A percentile compares a stretch with the other conserved stretches of the same genome.
Conservation (phyloP, 768 basidiomycete genomes). For the Serendipita vermifera region DNA sequence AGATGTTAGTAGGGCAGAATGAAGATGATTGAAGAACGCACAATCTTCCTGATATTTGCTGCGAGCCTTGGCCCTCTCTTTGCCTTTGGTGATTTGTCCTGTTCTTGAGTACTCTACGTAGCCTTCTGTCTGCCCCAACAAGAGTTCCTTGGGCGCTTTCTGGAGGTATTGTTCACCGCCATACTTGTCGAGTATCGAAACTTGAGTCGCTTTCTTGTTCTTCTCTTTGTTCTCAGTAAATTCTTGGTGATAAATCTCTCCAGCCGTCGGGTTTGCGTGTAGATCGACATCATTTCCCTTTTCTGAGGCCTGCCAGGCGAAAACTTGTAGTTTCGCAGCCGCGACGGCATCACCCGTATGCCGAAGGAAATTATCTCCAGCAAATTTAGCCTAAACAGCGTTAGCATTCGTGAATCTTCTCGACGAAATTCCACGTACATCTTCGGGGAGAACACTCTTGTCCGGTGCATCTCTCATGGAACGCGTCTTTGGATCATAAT, state of each 20-base stretch:
- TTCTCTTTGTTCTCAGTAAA: conserved; percentile 88
- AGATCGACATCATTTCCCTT: conserved; percentile 91
- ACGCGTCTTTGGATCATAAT: conserved; percentile 98
- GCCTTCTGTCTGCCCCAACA: conserved; percentile 92
- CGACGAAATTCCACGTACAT: conserved; percentile 38
- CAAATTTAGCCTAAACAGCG: conserved; percentile 57
- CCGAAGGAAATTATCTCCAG: conserved; percentile 93
- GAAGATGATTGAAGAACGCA: conserved; percentile 28
- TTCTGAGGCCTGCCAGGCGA: conserved; percentile 92
- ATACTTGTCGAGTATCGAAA: conserved; percentile 81
- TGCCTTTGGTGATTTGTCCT: conserved; percentile 83
- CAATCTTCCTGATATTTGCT: conserved; percentile 97
- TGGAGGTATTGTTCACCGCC: conserved; percentile 90
- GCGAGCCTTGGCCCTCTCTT: conserved; percentile 70
- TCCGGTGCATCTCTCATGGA: conserved; percentile 97
- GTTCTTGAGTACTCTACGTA: conserved; percentile 95
- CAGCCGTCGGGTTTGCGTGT: conserved; percentile 93
- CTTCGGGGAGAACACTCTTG: conserved; percentile 65
- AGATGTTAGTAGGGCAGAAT: conserved; percentile 12
- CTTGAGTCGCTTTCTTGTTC: conserved; percentile 75
- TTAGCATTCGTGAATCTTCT: not conserved
- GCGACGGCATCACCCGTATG: conserved; percentile 86
- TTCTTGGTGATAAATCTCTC: conserved; percentile 80
- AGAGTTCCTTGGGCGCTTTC: conserved; percentile 76
- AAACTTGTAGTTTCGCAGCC: conserved; percentile 83